Base-by-base conservation (phyloP, 192 early-diverging fungal genomes). In the Entomortierella lignicola region DNA sequence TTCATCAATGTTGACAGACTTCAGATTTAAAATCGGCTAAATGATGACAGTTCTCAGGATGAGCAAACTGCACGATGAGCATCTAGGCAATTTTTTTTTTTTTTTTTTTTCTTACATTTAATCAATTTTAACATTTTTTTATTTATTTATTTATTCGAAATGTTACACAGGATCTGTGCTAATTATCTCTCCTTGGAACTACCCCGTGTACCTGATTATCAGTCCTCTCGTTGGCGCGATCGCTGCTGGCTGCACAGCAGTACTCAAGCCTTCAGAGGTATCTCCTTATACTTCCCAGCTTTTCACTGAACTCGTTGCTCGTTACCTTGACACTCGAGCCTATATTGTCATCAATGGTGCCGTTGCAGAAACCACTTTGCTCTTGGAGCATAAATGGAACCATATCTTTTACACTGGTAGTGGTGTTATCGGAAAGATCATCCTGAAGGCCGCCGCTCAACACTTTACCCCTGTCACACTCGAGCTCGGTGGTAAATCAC, bases 391-490 rank as follows among this genome's bases (percentile, higher is more conserved):
- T 43, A 85, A 83, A 58, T 96, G 91, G 54, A 93, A 98, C 83
- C 90, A 94, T 71, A 95, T 94, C 69, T 95, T 94, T 61, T 98
- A 94, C 84, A 98, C 96, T 0, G 96, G 96, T 57, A 90, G 84
- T 72, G 89, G 88, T 17, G 29, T 60, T 30, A 92, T 98, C 32
- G 96, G 88, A 55, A 90, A 87, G 71, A 87, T 97, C 34, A 87
- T 96, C 21, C 91, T 92, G 82, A 58, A 64, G 7, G 93, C 94
- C 18, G 95, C 94, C 12, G 87, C 92, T 10, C 89, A 94, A 66
- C 82, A 93, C 51, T 82, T 95, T 34, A 92, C 94, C 0, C 89
- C 91, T n/a, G 85, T 95, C 29, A 89, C 93, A 25, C 85, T 98
- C 32, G 96, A 98, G 77, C 87, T 98, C 26, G 96, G 96, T 55